Conservation (phyloP, 371 early-diverging fungal species). For the Nematocida ausubeli region DNA sequence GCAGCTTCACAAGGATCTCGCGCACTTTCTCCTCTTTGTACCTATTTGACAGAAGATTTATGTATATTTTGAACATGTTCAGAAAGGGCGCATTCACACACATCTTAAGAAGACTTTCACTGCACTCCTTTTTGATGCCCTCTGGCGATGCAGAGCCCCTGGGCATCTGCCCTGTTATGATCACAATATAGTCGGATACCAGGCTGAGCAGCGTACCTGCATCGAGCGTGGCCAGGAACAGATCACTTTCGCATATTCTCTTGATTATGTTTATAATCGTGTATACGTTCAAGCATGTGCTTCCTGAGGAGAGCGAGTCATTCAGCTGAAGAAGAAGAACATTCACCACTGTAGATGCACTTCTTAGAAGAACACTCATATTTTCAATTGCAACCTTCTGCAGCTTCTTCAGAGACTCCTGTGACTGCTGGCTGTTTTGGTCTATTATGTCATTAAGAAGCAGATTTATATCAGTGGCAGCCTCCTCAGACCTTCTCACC, state of each 20-base stretch:
- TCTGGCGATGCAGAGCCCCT: constrained; percentile 20
- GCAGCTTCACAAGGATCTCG: constrained; percentile 63
- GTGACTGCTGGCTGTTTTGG: constrained; percentile 14
- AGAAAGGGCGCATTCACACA: constrained; percentile 29
- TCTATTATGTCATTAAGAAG: constrained; percentile 55
- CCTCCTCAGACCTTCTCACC: background rate
- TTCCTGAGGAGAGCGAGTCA: constrained; percentile 53
- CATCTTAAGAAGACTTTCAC: constrained; percentile 40
- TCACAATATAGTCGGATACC: constrained; percentile 48
- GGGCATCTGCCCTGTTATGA: constrained; percentile 49
- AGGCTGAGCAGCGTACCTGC: constrained; percentile 46
- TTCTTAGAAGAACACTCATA: background rate
- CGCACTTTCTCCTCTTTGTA: constrained; percentile 50
- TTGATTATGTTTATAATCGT: constrained; percentile 37
- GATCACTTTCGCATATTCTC: constrained; percentile 30
- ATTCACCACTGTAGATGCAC: constrained; percentile 47
- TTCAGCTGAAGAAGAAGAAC: constrained; percentile 53
- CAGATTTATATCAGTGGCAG: constrained; percentile 20
- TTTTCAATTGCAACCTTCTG: constrained; percentile 8
- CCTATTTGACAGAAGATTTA: constrained; percentile 45
- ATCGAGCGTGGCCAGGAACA: constrained; percentile 30
- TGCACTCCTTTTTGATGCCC: constrained; percentile 45
- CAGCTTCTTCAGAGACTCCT: constrained; percentile 30
- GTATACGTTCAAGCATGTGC: background rate
- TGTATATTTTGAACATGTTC: constrained; percentile 51